Evolutionary conservation across 2,329 filamentous ascomycete species (phyloP), one percentile per base, ranked within the genome.

Genomic region (Apiospora malaysiana): DNA sequence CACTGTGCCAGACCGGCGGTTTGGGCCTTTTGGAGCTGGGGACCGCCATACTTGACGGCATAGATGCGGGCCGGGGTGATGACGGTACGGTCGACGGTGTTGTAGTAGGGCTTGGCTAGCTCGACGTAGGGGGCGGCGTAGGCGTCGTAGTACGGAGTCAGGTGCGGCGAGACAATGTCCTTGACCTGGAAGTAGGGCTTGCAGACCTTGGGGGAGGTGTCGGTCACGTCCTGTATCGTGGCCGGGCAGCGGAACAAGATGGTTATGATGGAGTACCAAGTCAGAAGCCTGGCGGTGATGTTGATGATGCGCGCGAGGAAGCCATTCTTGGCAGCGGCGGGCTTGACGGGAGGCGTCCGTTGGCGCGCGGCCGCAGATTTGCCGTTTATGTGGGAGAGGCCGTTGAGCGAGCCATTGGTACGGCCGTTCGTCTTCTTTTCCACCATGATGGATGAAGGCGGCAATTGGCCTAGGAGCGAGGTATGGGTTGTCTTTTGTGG

Each of bases 101-200:
- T 78, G 78, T 92, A 92, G 82, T 98, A 97, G 0, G 95, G 95
- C 72, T 89, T 90, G 46, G 89, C 91, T 68, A 89, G 83, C 47
- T 95, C 88, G 73, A 97, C 89, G 78, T 98, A 96, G 2, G 94
- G 93, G 7, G 92, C 92, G 32, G 93, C 92, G 78, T 98, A 97
- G 71, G 89, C 82, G 75, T 95, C 85, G 81, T 98, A 98, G 82
- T 97, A 97, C 2, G 95, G 95, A 76, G 91, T 87, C 43, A 97
- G 78, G 80, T 95, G 92, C 4, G 96, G 96, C 37, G 89, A 83
- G 72, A 95, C 84, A 71, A 83, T 78, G 25, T 86, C 82, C 86
- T 91, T 84, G 84, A 90, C 76, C 83, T 90, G 82, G 84, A 92
- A 87, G 87, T 98, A 98, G 12, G 93, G 91, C 78, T 91, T 91